Evolutionary conservation across 345 rosid genomes (phyloP).

Genomic region (Syzygium jambos): DNA sequence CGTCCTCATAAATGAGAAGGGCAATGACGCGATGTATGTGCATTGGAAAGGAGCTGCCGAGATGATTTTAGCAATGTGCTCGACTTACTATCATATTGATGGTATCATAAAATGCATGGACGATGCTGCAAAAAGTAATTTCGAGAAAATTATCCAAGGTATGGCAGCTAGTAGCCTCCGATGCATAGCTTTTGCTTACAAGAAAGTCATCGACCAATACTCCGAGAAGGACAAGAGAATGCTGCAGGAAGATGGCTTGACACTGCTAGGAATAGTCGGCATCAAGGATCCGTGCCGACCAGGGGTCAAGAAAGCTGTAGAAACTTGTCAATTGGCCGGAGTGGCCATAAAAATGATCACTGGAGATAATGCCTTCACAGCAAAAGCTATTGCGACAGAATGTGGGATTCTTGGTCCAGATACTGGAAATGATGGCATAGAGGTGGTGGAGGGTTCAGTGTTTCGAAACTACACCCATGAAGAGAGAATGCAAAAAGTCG

Average conservation of each 20-base stretch:
- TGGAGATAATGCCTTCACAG: conserved; percentile 68
- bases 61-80: conserved; percentile 64
- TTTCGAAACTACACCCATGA: conserved; percentile 38
- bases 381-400: conserved; percentile 68
- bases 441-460: conserved; percentile 50
- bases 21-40: conserved; percentile 21
- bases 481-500: conserved; percentile 33
- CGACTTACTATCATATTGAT: conserved; percentile 37
- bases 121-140: conserved; percentile 9
- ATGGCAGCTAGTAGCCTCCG: conserved; percentile 68
- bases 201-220: conserved; percentile 6
- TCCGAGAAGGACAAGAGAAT: conserved; percentile 4
- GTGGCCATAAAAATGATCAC: conserved; percentile 74
- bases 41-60: conserved; percentile 90
- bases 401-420: conserved; percentile 49
- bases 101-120: conserved; percentile 27
- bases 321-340: conserved; percentile 55
- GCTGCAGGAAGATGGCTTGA: conserved; percentile 35
- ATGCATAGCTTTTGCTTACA: conserved; percentile 71
- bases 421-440: conserved; percentile 11
- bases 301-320: conserved; percentile 56
- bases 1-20: conserved; percentile 26
- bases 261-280: conserved; percentile 58
- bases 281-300: conserved; percentile 69
- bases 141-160: conserved; percentile 42